A percentile compares a stretch with the other conserved stretches of the same genome.
Conservation (phyloP, 192 early-diverging fungal genomes). For the Backusella westeae region DNA sequence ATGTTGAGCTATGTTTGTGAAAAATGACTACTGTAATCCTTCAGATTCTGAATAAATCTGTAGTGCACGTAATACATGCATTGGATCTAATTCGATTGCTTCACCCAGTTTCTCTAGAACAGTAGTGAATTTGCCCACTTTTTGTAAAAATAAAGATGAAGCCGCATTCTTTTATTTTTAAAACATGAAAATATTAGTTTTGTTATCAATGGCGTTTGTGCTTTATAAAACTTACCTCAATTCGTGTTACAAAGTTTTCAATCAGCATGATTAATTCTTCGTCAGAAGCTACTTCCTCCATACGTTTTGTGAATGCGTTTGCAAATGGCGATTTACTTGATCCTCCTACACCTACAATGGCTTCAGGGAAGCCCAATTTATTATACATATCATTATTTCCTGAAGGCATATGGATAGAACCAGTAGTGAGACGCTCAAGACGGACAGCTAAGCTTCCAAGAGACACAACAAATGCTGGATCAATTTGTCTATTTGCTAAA, state of each 20-base stretch:
- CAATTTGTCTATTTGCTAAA: slow-evolving; percentile 28
- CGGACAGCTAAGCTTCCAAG: slow-evolving; percentile 58
- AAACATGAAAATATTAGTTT: background rate
- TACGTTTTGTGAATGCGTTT: slow-evolving; percentile 23
- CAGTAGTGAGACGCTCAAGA: slow-evolving; percentile 53
- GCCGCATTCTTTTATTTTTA: slow-evolving; percentile 58
- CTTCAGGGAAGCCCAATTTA: background rate
- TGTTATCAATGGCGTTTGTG: background rate
- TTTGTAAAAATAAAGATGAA: slow-evolving; percentile 57
- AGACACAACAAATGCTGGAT: slow-evolving; percentile 44
- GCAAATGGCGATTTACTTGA: slow-evolving; percentile 9
- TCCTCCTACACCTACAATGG: slow-evolving; percentile 12
- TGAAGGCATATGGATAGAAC: slow-evolving; percentile 16
- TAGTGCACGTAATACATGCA: slow-evolving; percentile 57
- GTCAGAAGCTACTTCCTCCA: slow-evolving; percentile 47
- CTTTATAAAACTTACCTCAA: slow-evolving; percentile 46
- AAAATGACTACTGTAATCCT: slow-evolving; percentile 11
- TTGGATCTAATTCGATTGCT: slow-evolving; percentile 56
- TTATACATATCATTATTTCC: background rate
- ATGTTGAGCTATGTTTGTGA: background rate
- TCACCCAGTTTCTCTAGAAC: slow-evolving; percentile 59
- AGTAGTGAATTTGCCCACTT: slow-evolving; percentile 51
- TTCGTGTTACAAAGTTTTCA: slow-evolving; percentile 55
- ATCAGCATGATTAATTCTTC: slow-evolving; percentile 51
- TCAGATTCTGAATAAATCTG: slow-evolving; percentile 59